phyloP scores from a whole-genome alignment of 495 filamentous ascomycete genomes.

The Penicillium flavigenum region DNA sequence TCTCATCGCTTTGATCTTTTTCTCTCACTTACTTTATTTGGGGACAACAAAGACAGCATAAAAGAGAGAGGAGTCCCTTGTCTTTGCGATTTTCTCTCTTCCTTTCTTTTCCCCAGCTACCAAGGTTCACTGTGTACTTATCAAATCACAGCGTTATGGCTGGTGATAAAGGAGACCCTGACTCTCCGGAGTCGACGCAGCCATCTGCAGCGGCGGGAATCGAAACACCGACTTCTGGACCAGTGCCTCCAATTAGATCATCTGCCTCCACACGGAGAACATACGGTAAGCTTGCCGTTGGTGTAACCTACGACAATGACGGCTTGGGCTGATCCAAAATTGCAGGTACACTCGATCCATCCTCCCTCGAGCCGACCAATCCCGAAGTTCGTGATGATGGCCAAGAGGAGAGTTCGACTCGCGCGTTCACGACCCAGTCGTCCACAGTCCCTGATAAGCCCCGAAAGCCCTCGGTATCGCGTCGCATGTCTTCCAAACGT shows the following conservation, averaged over 20 bases:
- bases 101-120: neutral
- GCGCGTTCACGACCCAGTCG: slow-evolving; percentile 43
- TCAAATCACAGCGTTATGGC: slow-evolving; percentile 21
- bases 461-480: slow-evolving; percentile 69
- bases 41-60: slow-evolving; percentile 3
- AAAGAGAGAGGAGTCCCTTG: neutral
- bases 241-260: slow-evolving; percentile 21
- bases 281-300: slow-evolving; percentile 33
- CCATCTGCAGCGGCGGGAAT: slow-evolving; percentile 5
- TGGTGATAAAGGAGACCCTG: slow-evolving; percentile 19
- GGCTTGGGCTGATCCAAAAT: slow-evolving; percentile 14
- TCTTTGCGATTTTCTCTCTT: neutral
- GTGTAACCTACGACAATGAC: slow-evolving; percentile 20
- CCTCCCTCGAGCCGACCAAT: slow-evolving; percentile 24
- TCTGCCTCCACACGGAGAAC: slow-evolving; percentile 30
- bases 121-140: slow-evolving; percentile 4
- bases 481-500: slow-evolving; percentile 71
- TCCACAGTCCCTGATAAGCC: slow-evolving; percentile 59
- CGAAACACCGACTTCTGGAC: slow-evolving; percentile 6
- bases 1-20: slow-evolving; percentile 9
- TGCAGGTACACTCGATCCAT: slow-evolving; percentile 40
- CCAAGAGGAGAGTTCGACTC: slow-evolving; percentile 35
- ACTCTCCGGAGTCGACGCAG: slow-evolving; percentile 16
- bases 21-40: neutral
- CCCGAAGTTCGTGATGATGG: slow-evolving; percentile 35